Evolutionary conservation across 305 asterid genomes (phyloP).

Genomic region (Striga hermonthica): DNA sequence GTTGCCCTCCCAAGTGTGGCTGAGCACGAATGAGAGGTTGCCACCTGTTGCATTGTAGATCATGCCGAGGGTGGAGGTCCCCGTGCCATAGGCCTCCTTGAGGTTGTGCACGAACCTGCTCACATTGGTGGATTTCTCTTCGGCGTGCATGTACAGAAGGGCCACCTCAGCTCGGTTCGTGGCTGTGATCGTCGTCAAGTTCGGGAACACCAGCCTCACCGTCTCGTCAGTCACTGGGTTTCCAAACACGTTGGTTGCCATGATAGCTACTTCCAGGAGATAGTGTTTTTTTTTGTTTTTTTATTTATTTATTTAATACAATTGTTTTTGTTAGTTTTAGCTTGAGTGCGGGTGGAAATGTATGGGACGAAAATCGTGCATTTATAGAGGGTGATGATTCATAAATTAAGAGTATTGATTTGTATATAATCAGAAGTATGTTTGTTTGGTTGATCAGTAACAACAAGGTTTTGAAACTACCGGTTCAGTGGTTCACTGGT

Average conservation of each 20-base stretch:
- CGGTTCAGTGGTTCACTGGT: too few species aligned
- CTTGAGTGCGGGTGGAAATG: too few species aligned
- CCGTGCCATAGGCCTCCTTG: neutral
- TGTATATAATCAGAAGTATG: too few species aligned
- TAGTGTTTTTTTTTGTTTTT: too few species aligned
- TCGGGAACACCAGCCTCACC: neutral
- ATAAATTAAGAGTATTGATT: too few species aligned
- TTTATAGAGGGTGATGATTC: too few species aligned
- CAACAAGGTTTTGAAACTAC: too few species aligned
- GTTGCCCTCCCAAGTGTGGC: slow-evolving; percentile 1
- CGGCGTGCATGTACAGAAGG: neutral
- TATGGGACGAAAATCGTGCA: too few species aligned
- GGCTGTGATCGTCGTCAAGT: neutral
- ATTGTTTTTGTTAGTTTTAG: too few species aligned
- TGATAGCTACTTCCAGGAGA: neutral
- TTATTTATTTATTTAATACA: too few species aligned
- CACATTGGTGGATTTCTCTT: neutral
- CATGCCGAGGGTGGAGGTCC: neutral
- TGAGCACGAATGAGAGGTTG: neutral
- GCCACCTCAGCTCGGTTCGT: neutral
- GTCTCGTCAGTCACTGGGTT: neutral
- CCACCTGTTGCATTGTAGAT: slow-evolving; percentile 3
- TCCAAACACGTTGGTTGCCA: neutral
- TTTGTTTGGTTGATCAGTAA: too few species aligned
- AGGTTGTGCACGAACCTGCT: too few species aligned